Percentiles rank a stretch among this genome's conserved stretches.
Conservation (phyloP, 495 filamentous ascomycete species). For the Podospora pseudoanserina region DNA sequence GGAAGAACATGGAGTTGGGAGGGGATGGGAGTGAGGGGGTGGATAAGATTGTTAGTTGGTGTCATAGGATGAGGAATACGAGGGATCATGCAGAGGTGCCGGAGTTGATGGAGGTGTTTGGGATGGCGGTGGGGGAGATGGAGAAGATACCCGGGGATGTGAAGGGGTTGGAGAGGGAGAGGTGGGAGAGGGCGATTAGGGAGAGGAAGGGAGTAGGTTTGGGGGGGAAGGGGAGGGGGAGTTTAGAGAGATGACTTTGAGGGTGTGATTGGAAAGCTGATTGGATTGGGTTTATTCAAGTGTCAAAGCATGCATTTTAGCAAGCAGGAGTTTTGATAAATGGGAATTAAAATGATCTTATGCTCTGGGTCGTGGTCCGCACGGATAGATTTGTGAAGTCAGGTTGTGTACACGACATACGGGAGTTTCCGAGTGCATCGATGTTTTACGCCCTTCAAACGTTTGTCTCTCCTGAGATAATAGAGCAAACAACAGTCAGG, state of each 20-base stretch:
- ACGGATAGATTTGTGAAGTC: not conserved
- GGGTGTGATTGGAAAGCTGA: not conserved
- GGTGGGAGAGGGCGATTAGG: constrained; percentile 40
- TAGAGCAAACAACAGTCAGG: not conserved
- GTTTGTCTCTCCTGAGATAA: not conserved
- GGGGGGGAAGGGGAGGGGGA: constrained; percentile 13
- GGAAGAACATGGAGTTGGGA: constrained; percentile 20
- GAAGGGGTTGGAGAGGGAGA: constrained; percentile 25
- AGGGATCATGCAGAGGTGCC: constrained; percentile 72
- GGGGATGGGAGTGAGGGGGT: constrained; percentile 27
- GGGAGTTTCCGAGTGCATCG: not conserved
- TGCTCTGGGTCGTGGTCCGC: not conserved
- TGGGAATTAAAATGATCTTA: not conserved
- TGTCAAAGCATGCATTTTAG: not conserved
- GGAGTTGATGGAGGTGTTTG: constrained; percentile 59
- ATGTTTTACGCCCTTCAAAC: not conserved
- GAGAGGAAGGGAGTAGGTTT: constrained; percentile 46
- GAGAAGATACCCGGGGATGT: constrained; percentile 17
- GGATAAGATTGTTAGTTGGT: constrained; percentile 67
- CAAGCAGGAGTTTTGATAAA: not conserved
- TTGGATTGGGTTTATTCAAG: not conserved
- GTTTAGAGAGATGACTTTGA: not conserved
- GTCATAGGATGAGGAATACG: constrained; percentile 77
- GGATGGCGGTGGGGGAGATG: constrained; percentile 47
- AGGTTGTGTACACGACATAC: not conserved